A percentile compares a stretch with the other conserved stretches of the same genome.
phyloP scores from a whole-genome alignment of 257 asterid species.

The Thymus mandschuricus region DNA sequence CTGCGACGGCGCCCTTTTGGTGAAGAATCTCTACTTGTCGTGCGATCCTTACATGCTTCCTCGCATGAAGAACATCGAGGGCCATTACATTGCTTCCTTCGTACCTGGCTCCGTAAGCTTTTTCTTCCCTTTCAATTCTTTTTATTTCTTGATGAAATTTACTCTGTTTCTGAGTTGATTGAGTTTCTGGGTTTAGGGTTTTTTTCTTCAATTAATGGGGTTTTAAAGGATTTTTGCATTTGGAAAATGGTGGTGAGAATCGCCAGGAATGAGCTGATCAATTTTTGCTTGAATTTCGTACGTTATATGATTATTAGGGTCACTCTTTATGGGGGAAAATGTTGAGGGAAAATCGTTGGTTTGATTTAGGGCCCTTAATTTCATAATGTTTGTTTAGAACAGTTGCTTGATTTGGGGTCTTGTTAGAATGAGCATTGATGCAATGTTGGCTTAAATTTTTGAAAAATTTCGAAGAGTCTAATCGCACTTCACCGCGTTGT shows the following conservation, averaged over 20 bases:
- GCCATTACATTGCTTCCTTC: background rate
- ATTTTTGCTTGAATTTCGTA: background rate
- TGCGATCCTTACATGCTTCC: conserved; percentile 55
- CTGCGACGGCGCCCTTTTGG: conserved; percentile 41
- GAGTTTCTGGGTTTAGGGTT: background rate
- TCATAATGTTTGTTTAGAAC: background rate
- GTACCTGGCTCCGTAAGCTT: conserved; percentile 26
- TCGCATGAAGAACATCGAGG: conserved; percentile 35
- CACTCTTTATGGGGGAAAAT: background rate
- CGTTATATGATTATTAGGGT: background rate
- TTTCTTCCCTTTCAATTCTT: background rate
- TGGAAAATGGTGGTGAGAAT: background rate
- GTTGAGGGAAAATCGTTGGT: background rate
- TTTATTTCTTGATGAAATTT: background rate
- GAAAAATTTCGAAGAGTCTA: background rate
- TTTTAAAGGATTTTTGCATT: background rate
- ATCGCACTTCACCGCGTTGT: background rate
- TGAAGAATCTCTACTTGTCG: conserved; percentile 54
- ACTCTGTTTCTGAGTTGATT: background rate
- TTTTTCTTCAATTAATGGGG: background rate
- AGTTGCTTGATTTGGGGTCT: background rate
- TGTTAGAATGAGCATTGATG: background rate
- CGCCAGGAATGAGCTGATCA: background rate
- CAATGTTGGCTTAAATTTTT: background rate
- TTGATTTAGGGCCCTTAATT: background rate